A percentile compares a stretch with the other conserved stretches of the same genome.
phyloP scores from a whole-genome alignment of 208 protist genomes.

The Acanthamoeba polyphaga region DNA sequence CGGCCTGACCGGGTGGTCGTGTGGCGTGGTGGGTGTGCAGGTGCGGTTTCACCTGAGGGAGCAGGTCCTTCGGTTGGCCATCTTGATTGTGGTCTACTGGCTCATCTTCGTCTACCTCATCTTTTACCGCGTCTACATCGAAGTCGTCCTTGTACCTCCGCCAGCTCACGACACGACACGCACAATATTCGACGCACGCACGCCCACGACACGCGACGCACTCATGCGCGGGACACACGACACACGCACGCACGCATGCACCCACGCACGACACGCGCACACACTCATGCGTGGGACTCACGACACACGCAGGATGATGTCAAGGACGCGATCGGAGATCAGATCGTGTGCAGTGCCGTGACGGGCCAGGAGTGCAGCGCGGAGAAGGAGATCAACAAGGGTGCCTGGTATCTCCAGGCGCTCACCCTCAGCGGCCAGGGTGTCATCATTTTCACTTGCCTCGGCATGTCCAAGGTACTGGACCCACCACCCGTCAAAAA shows the following conservation, averaged over 20 bases:
- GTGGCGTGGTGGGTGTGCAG: neutral
- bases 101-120: constrained; percentile 22
- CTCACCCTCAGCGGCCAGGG: neutral
- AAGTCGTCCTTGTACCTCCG: neutral
- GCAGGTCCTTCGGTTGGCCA: neutral
- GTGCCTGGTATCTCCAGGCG: neutral
- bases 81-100: neutral
- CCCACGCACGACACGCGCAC: neutral
- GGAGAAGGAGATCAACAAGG: neutral
- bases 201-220: neutral
- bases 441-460: neutral
- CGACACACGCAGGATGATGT: neutral
- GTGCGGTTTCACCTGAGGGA: neutral
- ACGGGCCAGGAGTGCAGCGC: neutral
- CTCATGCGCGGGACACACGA: no score
- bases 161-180: no score
- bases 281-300: no score
- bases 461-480: neutral
- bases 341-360: constrained; percentile 1
- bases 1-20: no score
- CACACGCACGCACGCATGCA: neutral
- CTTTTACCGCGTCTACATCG: constrained; percentile 18
- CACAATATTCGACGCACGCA: neutral
- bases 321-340: neutral
- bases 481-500: no score